Evolutionary conservation across 2,329 filamentous ascomycete genomes (phyloP), one percentile per base, ranked within the genome.

Genomic region (Orbilia ellipsospora): DNA sequence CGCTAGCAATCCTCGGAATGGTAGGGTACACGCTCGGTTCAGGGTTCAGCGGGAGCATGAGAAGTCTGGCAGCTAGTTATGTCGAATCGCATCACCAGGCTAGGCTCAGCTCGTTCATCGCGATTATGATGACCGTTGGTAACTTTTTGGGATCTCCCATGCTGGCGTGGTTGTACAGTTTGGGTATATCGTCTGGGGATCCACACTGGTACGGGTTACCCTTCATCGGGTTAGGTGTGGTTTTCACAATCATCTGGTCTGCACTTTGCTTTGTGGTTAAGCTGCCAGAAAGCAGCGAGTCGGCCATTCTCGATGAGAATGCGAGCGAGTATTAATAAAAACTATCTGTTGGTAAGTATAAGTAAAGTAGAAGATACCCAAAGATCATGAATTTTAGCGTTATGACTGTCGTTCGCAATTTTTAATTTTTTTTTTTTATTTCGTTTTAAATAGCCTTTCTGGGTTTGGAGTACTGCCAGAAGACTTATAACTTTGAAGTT

Each of bases 71-170:
- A 12, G 57, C 72, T n/a, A 75, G 72, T 45, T 75, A 69, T 50
- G 72, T 75, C 36, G 64, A 75, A 40, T 45, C 72, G 44, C 72
- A 75, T 56, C 72, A 75, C 42, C 72, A 75, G 45, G 72, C 72
- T 1, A 52, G 72, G 28, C 59, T 75, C 1, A 64, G 59, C 23
- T 75, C 72, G 2, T 75, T 75, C 44, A 64, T 69, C 23, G 72
- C 64, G 5, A 60, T 75, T 15, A 75, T 69, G 72, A 69, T 60
- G 59, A 42, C 60, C 0, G 20, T 65, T n/a, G 72, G 72, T 2
- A 75, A 56, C 20, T 75, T 75, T 56, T 26, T 75, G 44, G 72
- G 72, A 8, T 69, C 72, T 4, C 72, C 72, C 6, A 26, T 61
- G 23, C 31, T 75, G 13, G 72, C 64, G 20, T 59, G 64, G 54